A percentile compares a stretch with the other conserved stretches of the same genome.
phyloP scores from a whole-genome alignment of 1,284 basidiomycete species.

The Agroathelia rolfsii region DNA sequence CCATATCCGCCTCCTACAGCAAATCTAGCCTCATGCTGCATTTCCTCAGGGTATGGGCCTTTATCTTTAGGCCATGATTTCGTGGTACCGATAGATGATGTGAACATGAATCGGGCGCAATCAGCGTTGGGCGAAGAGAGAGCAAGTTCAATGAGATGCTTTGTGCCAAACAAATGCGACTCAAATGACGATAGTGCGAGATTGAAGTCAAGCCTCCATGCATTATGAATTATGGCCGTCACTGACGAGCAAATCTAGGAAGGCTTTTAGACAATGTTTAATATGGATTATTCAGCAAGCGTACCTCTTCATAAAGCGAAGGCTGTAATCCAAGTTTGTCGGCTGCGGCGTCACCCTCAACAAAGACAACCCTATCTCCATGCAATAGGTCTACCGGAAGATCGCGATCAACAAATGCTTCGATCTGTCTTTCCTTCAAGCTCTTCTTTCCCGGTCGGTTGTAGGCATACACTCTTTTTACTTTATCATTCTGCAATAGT shows the following conservation, averaged over 20 bases:
- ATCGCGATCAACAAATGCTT: constrained; percentile 1
- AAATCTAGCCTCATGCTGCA: constrained; percentile 6
- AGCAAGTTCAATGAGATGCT: constrained; percentile 31
- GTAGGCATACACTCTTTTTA: constrained; percentile 17
- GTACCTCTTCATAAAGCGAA: constrained; percentile 21
- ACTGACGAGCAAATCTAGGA: constrained; percentile 11
- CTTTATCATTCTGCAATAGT: constrained; percentile 11
- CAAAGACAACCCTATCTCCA: neutral
- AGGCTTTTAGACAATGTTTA: too few relatives aligned
- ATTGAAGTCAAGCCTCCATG: constrained; percentile 36
- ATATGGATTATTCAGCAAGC: too few relatives aligned
- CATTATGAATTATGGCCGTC: constrained; percentile 20
- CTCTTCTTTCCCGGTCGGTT: constrained; percentile 10
- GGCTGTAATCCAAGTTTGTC: constrained; percentile 20
- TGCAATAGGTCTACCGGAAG: neutral
- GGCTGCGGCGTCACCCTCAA: constrained; percentile 13
- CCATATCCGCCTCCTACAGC: constrained; percentile 33
- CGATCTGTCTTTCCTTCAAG: neutral
- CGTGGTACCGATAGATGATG: constrained; percentile 11
- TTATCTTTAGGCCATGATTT: constrained; percentile 3
- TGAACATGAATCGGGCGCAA: constrained; percentile 13
- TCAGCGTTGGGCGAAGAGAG: constrained; percentile 16
- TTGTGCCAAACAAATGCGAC: constrained; percentile 25
- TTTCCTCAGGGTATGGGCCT: constrained; percentile 6
- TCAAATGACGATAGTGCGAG: constrained; percentile 24